These are phyloP conservation scores for Paramecium bursaria DNA, from an alignment of 73 alveolate species.

Conservation along the genomic window DNA sequence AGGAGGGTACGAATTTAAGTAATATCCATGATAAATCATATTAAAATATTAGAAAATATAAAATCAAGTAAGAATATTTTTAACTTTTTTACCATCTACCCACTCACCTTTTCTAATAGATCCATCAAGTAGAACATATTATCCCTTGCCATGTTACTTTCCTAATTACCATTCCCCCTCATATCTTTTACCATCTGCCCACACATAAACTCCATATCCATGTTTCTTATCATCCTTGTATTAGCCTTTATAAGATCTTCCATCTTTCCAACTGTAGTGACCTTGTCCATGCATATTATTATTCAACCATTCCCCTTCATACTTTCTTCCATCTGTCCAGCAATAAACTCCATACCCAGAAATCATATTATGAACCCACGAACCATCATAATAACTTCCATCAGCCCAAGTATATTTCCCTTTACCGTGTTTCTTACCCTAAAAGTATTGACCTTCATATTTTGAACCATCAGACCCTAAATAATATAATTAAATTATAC, in stretches of 20 bases:
- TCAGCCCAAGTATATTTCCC: conserved; percentile 78
- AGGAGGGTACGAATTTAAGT: conserved; percentile 76
- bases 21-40: no score
- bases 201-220: conserved; percentile 69
- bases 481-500: conserved; percentile 66
- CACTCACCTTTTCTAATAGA: conserved; percentile 61
- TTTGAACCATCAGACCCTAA: conserved; percentile 77
- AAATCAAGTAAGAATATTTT: no score
- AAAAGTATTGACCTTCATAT: conserved; percentile 76
- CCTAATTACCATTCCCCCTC: conserved; percentile 69
- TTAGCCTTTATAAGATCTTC: conserved; percentile 69
- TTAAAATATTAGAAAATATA: no score
- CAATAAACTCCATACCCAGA: conserved; percentile 76
- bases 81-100: conserved; percentile 67
- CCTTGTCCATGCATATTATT: conserved; percentile 72
- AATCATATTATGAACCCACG: conserved; percentile 72
- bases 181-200: conserved; percentile 71
- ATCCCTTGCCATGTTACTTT: conserved; percentile 69
- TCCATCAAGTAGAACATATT: conserved; percentile 56
- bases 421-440: conserved; percentile 81
- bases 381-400: conserved; percentile 74
- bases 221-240: conserved; percentile 70
- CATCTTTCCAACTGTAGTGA: conserved; percentile 68
- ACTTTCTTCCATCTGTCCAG: conserved; percentile 82
- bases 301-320: conserved; percentile 73